phyloP scores from a whole-genome alignment of 1,139 yeast species.

The Sporopachydermia cereana region DNA sequence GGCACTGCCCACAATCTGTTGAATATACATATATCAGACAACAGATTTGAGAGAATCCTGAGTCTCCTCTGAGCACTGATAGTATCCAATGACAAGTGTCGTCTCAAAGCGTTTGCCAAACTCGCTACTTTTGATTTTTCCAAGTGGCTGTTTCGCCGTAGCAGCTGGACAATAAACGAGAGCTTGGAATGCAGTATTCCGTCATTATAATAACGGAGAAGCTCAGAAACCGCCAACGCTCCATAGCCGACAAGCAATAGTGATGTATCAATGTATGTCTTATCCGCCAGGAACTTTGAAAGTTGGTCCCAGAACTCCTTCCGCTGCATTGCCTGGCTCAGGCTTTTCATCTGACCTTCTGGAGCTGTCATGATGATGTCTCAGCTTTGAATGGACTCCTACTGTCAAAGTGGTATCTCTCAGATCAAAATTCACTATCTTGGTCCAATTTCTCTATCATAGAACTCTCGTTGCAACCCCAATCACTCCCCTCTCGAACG shows the following conservation, averaged over 20 bases:
- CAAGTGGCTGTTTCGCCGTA: not conserved
- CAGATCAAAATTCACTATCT: too few relatives aligned
- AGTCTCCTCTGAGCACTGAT: constrained; percentile 12
- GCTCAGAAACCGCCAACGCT: constrained; percentile 18
- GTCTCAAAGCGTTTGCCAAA: not conserved
- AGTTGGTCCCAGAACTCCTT: constrained; percentile 3
- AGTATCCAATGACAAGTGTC: not conserved
- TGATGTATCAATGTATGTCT: constrained; percentile 14
- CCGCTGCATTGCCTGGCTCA: not conserved
- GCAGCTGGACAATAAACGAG: not conserved
- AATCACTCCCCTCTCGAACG: too few relatives aligned
- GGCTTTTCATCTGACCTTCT: not conserved
- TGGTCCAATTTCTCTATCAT: too few relatives aligned
- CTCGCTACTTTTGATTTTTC: not conserved
- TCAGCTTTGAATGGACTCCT: not conserved
- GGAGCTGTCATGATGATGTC: not conserved
- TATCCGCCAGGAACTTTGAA: not conserved
- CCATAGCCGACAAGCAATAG: constrained; percentile 20
- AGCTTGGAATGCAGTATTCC: not conserved
- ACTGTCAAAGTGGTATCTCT: too few relatives aligned
- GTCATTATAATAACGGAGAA: constrained; percentile 10
- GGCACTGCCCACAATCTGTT: constrained; percentile 25
- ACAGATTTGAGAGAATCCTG: constrained; percentile 19
- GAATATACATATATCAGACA: constrained; percentile 28
- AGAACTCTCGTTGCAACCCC: too few relatives aligned